phyloP scores from a whole-genome alignment of 2,329 filamentous ascomycete genomes.

The Trichophyton equinum region DNA sequence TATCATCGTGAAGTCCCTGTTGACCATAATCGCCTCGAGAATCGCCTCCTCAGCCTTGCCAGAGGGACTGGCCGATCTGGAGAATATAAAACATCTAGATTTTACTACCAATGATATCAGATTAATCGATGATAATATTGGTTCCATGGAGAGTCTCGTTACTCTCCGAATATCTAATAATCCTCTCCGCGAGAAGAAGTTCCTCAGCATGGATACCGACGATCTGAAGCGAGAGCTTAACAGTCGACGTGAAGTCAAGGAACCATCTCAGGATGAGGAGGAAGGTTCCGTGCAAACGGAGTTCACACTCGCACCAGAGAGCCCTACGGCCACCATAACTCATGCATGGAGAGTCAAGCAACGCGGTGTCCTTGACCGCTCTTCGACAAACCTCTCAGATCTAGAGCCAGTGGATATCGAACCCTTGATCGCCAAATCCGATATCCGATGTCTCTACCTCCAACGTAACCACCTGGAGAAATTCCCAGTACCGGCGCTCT shows the following conservation, averaged over 20 bases:
- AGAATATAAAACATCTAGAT: conserved; percentile 61
- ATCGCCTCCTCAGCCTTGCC: conserved; percentile 64
- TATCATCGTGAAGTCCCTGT: conserved; percentile 59
- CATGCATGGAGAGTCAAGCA: conserved; percentile 27
- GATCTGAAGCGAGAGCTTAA: conserved; percentile 66
- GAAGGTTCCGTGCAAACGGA: conserved; percentile 30
- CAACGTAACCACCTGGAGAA: conserved; percentile 63
- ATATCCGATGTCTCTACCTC: conserved; percentile 50
- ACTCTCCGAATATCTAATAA: conserved; percentile 76
- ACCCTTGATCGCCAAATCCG: conserved; percentile 30
- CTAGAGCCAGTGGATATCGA: conserved; percentile 39
- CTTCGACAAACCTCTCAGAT: conserved; percentile 49
- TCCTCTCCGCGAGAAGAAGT: conserved; percentile 76
- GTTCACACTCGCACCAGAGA: conserved; percentile 35
- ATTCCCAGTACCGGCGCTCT: conserved; percentile 56
- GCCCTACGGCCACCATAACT: conserved; percentile 17
- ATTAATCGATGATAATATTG: conserved; percentile 61
- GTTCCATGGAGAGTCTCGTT: conserved; percentile 63
- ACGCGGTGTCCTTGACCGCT: conserved; percentile 51
- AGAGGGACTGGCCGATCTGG: conserved; percentile 55
- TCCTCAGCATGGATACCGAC: conserved; percentile 64
- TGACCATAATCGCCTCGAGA: conserved; percentile 67
- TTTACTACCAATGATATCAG: conserved; percentile 76
- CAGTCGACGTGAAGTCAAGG: conserved; percentile 47
- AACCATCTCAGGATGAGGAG: conserved; percentile 24